A percentile compares a stretch with the other conserved stretches of the same genome.
These are phyloP conservation scores for Aureobasidium melanogenum DNA, from an alignment of 2,329 filamentous ascomycete genomes.

Conservation along the genomic window DNA sequence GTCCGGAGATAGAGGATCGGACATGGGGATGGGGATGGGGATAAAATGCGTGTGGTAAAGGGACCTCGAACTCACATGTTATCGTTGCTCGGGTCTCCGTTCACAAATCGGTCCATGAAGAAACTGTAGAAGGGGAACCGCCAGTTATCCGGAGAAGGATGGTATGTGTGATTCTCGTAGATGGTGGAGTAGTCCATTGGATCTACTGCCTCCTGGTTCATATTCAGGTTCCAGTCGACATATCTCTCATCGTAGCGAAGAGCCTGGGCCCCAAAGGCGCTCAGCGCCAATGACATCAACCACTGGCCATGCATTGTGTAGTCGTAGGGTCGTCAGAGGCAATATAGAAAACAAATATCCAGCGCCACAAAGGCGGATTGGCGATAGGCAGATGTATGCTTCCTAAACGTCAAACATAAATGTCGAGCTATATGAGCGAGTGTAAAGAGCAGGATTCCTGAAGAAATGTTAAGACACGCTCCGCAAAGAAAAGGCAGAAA, in stretches of 20 bases:
- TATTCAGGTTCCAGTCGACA: slow-evolving; percentile 52
- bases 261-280: not conserved
- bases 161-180: slow-evolving; percentile 46
- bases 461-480: not conserved
- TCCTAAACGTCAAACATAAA: not conserved
- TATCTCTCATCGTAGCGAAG: slow-evolving; percentile 39
- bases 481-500: not conserved
- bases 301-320: slow-evolving; percentile 5
- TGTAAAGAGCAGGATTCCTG: not conserved
- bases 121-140: slow-evolving; percentile 58
- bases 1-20: not conserved
- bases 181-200: slow-evolving; percentile 51
- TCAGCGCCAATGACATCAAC: slow-evolving; percentile 1
- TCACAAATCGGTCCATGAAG: slow-evolving; percentile 55
- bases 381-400: not conserved
- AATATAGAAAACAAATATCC: not conserved
- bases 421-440: not conserved
- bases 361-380: slow-evolving; percentile 3
- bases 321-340: not conserved
- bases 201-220: slow-evolving; percentile 45
- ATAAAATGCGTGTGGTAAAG: not conserved
- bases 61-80: slow-evolving; percentile 31
- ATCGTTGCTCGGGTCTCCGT: slow-evolving; percentile 56
- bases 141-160: slow-evolving; percentile 52
- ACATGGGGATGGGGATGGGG: no score